Evolutionary conservation across 129 eudicot species (phyloP).

Genomic region (Artemisia argyi): DNA sequence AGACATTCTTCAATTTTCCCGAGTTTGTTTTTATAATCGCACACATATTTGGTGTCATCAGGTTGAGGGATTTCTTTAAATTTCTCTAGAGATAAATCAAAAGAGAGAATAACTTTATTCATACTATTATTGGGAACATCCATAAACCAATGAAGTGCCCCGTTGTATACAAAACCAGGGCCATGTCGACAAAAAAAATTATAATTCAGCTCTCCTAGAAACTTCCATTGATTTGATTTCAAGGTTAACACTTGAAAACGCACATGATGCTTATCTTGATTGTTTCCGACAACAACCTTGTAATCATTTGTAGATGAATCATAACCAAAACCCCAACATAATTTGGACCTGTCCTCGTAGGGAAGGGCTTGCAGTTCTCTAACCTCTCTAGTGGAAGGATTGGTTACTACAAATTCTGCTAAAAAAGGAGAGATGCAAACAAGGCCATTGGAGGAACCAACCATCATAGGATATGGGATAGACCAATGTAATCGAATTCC

Average conservation of each 20-base stretch:
- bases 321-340: conserved; percentile 9
- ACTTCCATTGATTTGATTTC: not conserved
- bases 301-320: not conserved
- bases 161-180: not conserved
- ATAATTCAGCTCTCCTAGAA: not conserved
- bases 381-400: conserved; percentile 7
- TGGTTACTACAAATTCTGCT: not conserved
- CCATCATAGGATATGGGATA: not conserved
- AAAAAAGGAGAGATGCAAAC: not conserved
- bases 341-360: not conserved
- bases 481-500: not conserved
- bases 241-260: not conserved
- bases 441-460: conserved; percentile 2
- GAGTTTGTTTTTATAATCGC: not conserved
- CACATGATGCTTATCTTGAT: not conserved
- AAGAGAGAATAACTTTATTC: not conserved
- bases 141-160: not conserved
- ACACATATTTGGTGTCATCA: not conserved
- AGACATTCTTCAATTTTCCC: not conserved
- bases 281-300: not conserved
- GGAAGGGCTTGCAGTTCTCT: not conserved
- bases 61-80: conserved; percentile 3
- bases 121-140: not conserved
- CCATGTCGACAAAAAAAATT: not conserved
- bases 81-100: conserved; percentile 7